Evolutionary conservation across 768 basidiomycete species (phyloP), one percentile per base, ranked within the genome.

Genomic region (Lanmaoa rubissima): DNA sequence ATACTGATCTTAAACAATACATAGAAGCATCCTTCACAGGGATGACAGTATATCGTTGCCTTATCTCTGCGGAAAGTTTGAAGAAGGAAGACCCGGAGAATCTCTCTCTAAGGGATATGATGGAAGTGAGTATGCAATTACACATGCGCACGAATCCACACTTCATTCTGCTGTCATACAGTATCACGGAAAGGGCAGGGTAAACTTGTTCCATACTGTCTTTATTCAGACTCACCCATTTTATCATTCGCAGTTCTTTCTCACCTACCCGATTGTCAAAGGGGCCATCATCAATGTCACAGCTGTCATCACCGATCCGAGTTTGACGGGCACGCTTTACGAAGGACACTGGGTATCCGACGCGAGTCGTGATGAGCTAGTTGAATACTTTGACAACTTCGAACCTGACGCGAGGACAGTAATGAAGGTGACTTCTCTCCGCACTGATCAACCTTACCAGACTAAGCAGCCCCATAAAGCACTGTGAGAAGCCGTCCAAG

Each of bases 11-110:
- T 9, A 49, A n/a, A 24, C 55, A 65, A n/a, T 60, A 57, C 10
- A 51, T 60, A 0, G 54, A 70, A 8, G 73, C 79, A 8, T 61
- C 63, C 0, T 82, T 76, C 69, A 78, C 74, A 1, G 81, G 82
- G 10, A 71, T 70, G 2, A 52, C 67, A 3, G 70, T 69, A 1
- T 81, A 82, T 54, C 70, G 80, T 4, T 65, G 58, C 5, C 60
- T 79, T 24, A 60, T 79, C 31, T 58, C 76, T 5, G 68, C 65
- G 2, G 69, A 74, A 17, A 54, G 51, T 4, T 53, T 81, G 50
- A 56, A 48, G n/a, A 54, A 59, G 39, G 59, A 61, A 13, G n/a
- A 61, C 34, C 74, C 69, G 5, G 52, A 65, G 2, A 61, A 68
- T 31, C 17, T 36, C 3, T 54, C 65, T 4, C 40, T 76, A 14